These are phyloP conservation scores for Podosphaera fusca DNA, from an alignment of 2,329 filamentous ascomycete genomes.

Conservation along the genomic window DNA sequence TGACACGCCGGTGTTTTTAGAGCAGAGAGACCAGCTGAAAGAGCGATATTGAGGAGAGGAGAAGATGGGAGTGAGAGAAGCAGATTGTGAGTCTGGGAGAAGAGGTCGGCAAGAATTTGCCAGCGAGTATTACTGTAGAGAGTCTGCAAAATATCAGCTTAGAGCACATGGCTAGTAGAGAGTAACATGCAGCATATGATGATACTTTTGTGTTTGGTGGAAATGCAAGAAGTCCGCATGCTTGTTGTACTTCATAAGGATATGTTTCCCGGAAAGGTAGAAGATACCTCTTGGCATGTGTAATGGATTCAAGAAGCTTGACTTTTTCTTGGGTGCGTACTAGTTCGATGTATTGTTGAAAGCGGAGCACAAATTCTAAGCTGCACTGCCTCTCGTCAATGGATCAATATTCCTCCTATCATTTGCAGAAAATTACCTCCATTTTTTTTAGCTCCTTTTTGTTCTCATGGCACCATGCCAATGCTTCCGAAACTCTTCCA, in stretches of 20 bases:
- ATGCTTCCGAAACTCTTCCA: constrained; percentile 51
- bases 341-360: constrained; percentile 90
- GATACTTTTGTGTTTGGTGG: constrained; percentile 34
- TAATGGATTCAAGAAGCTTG: constrained; percentile 53
- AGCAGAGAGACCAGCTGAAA: constrained; percentile 76
- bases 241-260: constrained; percentile 43
- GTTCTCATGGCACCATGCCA: constrained; percentile 84
- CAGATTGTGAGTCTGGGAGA: constrained; percentile 66
- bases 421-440: constrained; percentile 29
- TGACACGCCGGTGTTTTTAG: constrained; percentile 93
- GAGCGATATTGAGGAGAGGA: constrained; percentile 71
- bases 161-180: neutral
- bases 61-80: constrained; percentile 63
- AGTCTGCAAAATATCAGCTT: constrained; percentile 21
- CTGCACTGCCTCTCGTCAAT: constrained; percentile 31
- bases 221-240: constrained; percentile 62
- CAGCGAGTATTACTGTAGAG: constrained; percentile 57
- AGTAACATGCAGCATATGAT: constrained; percentile 22
- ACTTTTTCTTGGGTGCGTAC: constrained; percentile 40
- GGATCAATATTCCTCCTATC: constrained; percentile 1
- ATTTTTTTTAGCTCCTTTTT: constrained; percentile 80
- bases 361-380: constrained; percentile 76
- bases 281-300: constrained; percentile 65
- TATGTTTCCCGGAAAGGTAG: constrained; percentile 45
- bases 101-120: constrained; percentile 53